Evolutionary conservation across 2,329 filamentous ascomycete genomes (phyloP).

Genomic region (Periconia sp.): DNA sequence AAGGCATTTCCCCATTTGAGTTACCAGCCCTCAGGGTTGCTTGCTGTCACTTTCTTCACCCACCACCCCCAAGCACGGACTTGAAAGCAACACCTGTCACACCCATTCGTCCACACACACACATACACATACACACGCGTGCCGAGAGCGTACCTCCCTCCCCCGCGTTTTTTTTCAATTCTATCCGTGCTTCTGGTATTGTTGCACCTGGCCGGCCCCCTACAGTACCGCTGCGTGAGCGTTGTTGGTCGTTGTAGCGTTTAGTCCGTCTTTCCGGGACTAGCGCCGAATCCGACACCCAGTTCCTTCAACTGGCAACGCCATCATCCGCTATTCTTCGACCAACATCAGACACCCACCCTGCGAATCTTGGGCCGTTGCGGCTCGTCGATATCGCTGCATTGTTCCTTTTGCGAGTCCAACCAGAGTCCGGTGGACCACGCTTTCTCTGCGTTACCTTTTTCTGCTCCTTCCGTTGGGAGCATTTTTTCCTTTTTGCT

Average conservation of each 20-base stretch:
- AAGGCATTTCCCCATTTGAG: not conserved
- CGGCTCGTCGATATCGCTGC: not conserved
- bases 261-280: not conserved
- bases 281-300: not conserved
- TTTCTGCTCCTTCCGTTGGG: slow-evolving; percentile 26
- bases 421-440: slow-evolving; percentile 2
- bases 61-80: too few species aligned
- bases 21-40: not conserved
- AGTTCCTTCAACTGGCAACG: not conserved
- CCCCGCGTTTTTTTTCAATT: too few species aligned
- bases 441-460: not conserved
- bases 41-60: too few species aligned
- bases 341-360: not conserved
- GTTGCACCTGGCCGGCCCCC: not conserved
- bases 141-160: not conserved
- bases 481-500: slow-evolving; percentile 32
- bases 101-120: not conserved
- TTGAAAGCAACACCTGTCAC: too few species aligned
- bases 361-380: not conserved
- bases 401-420: slow-evolving; percentile 2
- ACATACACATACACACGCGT: not conserved
- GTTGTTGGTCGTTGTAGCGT: not conserved
- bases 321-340: not conserved
- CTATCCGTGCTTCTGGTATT: not conserved
- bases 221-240: not conserved